Conservation (phyloP, 768 basidiomycete genomes). For the Pholiota conissans region DNA sequence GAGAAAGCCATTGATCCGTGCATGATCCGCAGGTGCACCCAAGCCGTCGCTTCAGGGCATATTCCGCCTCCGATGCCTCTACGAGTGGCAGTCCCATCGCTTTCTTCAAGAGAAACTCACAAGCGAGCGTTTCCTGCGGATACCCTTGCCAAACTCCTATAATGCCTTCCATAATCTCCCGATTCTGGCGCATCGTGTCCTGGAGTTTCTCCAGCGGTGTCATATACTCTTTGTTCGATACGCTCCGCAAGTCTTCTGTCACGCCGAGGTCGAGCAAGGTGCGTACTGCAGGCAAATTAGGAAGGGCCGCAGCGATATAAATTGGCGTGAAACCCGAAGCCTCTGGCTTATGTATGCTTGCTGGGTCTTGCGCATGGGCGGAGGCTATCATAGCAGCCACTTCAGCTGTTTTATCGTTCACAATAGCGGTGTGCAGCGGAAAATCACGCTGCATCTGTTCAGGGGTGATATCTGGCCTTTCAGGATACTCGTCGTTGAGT, state of each 20-base stretch:
- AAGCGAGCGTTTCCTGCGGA: conserved; percentile 1
- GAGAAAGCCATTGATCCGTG: conserved; percentile 21
- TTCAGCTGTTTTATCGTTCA: neutral
- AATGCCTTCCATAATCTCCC: neutral
- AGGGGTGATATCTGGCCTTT: neutral
- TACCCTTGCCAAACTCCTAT: conserved; percentile 5
- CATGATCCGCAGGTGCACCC: conserved; percentile 26
- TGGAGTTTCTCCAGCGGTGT: conserved; percentile 13
- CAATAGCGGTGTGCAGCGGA: conserved; percentile 9
- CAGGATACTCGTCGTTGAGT: neutral
- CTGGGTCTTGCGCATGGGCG: conserved; percentile 1
- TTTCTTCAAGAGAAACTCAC: conserved; percentile 6
- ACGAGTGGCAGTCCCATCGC: neutral
- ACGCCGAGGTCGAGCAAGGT: conserved; percentile 4
- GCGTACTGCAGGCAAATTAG: conserved; percentile 7
- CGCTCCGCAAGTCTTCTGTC: conserved; percentile 2
- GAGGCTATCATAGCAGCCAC: neutral
- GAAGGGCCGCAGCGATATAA: conserved; percentile 5
- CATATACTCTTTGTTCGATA: neutral
- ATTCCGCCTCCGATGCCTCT: conserved; percentile 5
- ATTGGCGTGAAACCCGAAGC: conserved; percentile 6
- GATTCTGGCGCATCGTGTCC: neutral
- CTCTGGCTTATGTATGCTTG: conserved; percentile 1
- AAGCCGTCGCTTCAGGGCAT: conserved; percentile 15
- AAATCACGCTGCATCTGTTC: neutral